Percentiles rank a stretch among this genome's conserved stretches.
phyloP scores from a whole-genome alignment of 2,329 filamentous ascomycete genomes.

The Myriosclerotinia scirpicola region DNA sequence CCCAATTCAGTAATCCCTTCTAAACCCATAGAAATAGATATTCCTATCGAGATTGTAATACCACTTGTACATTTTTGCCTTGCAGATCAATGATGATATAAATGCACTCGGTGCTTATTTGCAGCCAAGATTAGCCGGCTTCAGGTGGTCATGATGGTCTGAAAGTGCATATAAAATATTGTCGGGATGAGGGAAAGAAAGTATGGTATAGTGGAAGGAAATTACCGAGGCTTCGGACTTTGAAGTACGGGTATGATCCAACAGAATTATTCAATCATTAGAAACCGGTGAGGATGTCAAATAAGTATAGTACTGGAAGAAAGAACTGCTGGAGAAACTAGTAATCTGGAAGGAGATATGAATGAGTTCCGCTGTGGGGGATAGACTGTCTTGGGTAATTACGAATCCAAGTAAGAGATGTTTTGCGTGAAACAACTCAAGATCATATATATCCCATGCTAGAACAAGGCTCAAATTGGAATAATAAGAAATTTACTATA shows the following conservation, averaged over 20 bases:
- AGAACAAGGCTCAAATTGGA: too few relatives aligned
- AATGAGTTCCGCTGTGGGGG: not conserved
- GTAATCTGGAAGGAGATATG: not conserved
- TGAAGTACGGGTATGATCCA: not conserved
- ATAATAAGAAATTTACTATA: too few relatives aligned
- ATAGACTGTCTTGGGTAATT: not conserved
- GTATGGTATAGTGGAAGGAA: not conserved
- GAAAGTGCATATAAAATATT: not conserved
- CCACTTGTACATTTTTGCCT: not conserved
- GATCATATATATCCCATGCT: too few relatives aligned
- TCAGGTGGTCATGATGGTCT: not conserved
- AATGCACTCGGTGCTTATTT: constrained; percentile 9
- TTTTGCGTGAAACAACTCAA: not conserved
- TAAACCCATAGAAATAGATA: not conserved
- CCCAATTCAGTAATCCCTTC: not conserved
- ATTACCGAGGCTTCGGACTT: not conserved
- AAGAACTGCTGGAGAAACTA: not conserved
- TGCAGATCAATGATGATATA: not conserved
- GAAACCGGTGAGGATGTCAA: not conserved
- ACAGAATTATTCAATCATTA: not conserved
- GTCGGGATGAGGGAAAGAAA: not conserved
- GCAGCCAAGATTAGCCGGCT: not conserved
- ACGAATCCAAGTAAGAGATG: not conserved
- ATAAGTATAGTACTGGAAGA: not conserved
- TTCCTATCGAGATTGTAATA: not conserved